phyloP scores from a whole-genome alignment of 306 rosid species.

The Rosa persica region DNA sequence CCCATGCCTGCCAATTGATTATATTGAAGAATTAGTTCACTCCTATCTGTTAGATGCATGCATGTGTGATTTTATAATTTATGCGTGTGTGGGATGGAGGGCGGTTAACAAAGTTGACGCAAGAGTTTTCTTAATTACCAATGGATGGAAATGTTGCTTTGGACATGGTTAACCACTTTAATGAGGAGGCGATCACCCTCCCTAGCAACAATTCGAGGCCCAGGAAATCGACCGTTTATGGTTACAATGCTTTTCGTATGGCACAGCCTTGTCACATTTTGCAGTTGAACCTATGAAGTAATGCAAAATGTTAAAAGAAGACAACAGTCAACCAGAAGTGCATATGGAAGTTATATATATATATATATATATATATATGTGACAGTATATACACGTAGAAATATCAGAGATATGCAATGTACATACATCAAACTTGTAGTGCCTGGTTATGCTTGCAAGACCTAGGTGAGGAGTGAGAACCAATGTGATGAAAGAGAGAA shows the following conservation, averaged over 20 bases:
- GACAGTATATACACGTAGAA: neutral
- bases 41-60: too few relatives aligned
- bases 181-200: constrained; percentile 63
- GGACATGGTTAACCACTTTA: constrained; percentile 55
- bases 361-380: neutral
- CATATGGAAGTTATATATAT: neutral
- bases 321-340: neutral
- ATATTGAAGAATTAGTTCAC: neutral
- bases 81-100: too few relatives aligned
- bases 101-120: too few relatives aligned
- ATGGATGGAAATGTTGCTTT: constrained; percentile 55
- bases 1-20: constrained; percentile 51
- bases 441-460: constrained; percentile 51
- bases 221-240: constrained; percentile 74
- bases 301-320: neutral
- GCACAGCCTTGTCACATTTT: constrained; percentile 62
- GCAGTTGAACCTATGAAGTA: constrained; percentile 33
- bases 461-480: constrained; percentile 35
- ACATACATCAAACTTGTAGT: constrained; percentile 60
- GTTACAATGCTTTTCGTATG: constrained; percentile 63
- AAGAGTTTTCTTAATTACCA: constrained; percentile 35
- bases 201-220: constrained; percentile 68
- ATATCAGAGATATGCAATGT: neutral
- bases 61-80: neutral
- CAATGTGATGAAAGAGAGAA: constrained; percentile 27